Evolutionary conservation across 768 basidiomycete species (phyloP), one percentile per base, ranked within the genome.

Genomic region (Russula dissimulans): DNA sequence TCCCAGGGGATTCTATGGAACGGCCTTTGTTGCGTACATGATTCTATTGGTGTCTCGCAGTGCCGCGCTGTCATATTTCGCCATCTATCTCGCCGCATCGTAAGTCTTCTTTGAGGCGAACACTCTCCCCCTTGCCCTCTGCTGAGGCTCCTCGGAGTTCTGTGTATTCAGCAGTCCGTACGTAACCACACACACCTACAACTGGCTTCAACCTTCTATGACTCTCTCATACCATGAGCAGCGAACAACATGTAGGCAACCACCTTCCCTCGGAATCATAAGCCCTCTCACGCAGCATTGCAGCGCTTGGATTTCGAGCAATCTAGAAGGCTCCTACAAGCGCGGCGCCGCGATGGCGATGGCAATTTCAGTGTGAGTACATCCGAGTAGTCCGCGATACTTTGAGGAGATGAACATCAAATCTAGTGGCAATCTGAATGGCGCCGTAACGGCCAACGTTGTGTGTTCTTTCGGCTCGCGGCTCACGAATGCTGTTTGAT

Each of bases 331-430:
- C 18, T 51, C 36, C 6, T 51, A 51, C 12, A 51, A 51, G 49
- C 49, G 49, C 12, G 36, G n/a, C 36, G 34, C 49, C 12, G 49
- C 36, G 6, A 3, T 51, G 4, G 49, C 11, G 12, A 22, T 51
- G 34, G 49, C 49, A 12, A 3, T 51, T 22, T 14, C 49, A 8
- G 38, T 51, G 49, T 34, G 5, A 38, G 45, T 29, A 18, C 7
- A 54, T 31, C 22, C 32, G 18, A 45, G 6, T 44, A 32, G 49
- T 34, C 56, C 15, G 15, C 66, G 86, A 85, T 88, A 89, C 72
- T 86, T 85, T 9, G 75, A 82, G 8, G 69, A 70, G 84, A 86
- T 66, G 73, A 72, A 50, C 89, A 54, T 79, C 44, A 66, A 4
- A 38, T 15, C 6, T 14, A 51, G 36, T 12, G 49, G 49, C 18